These are phyloP conservation scores for Microsporum ferrugineum DNA, from an alignment of 2,329 filamentous ascomycete species.

Conservation along the genomic window DNA sequence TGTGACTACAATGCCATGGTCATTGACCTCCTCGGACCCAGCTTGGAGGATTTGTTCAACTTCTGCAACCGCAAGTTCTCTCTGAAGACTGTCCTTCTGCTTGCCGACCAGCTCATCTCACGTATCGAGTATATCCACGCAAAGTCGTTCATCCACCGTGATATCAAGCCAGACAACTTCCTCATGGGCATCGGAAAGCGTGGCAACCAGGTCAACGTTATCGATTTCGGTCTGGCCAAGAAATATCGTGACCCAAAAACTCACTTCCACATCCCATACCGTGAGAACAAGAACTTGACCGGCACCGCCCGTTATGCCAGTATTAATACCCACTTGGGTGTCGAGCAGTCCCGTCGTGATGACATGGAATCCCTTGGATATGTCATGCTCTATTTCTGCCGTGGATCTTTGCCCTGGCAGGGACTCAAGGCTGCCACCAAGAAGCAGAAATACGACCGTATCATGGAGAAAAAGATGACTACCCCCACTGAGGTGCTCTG, in stretches of 20 bases:
- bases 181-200: conserved; percentile 98
- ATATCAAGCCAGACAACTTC: conserved; percentile 99
- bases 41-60: conserved; percentile 97
- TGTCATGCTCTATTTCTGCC: conserved; percentile 99
- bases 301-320: conserved; percentile 96
- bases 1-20: conserved; percentile 99
- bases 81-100: conserved; percentile 89
- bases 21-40: conserved; percentile 87
- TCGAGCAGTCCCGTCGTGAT: conserved; percentile 97
- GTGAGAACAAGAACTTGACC: conserved; percentile 99
- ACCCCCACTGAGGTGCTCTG: conserved; percentile 96
- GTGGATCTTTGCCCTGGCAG: conserved; percentile 97
- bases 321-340: conserved; percentile 97
- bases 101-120: conserved; percentile 96
- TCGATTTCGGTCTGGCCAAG: conserved; percentile 98
- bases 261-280: conserved; percentile 98
- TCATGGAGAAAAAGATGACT: conserved; percentile 99
- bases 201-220: conserved; percentile 98
- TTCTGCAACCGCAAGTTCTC: conserved; percentile 99
- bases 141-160: conserved; percentile 98
- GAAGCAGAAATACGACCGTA: conserved; percentile 99
- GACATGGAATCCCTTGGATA: conserved; percentile 99
- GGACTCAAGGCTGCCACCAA: conserved; percentile 96
- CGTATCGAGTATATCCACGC: conserved; percentile 99
- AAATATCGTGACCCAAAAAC: conserved; percentile 99